Evolutionary conservation across 352 stramenopile genomes (phyloP), one percentile per base, ranked within the genome.

Genomic region (Pythium rhizo-oryzae): DNA sequence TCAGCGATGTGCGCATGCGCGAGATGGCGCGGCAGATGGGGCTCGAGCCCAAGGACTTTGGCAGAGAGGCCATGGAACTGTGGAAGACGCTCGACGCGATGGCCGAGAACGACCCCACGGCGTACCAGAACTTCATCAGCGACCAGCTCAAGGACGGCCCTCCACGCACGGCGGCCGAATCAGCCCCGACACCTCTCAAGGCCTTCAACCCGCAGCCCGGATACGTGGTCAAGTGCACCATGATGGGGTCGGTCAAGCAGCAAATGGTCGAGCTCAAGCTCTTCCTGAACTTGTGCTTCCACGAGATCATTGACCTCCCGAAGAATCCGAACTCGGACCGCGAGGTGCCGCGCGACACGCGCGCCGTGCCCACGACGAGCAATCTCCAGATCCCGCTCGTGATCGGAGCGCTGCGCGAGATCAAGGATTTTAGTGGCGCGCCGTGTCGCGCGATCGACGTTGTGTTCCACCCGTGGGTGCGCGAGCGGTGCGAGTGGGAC

Each of bases 11-110:
- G 33, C 80, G 84, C 6, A 78, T 94, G 78, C 84, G 87, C 33
- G 82, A 91, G 63, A 90, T 94, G 60, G 88, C 86, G 46, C 90
- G 86, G 72, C 85, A 93, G 78, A 92, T 96, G 82, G 85, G 87
- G 8, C 79, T 96, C 21, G 75, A 86, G 24, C 67, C 84, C 5
- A 77, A 82, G 60, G 82, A 92, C 56, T 83, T 94, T 39, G 81
- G 85, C 21, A 71, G 74, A 39, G 81, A 94, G 28, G 86, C 87
- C 18, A 77, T 87, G 50, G 63, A 72, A 7, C 62, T 96, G 39
- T 96, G 88, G 88, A 78, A 82, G 28, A 85, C 86, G 24, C 84
- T 95, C 9, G 83, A 93, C 55, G 73, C 88, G 23, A 84, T 96
- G 77, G 83, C 87, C 0, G 62, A 73, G 21, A 87, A 79, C 24